Evolutionary conservation across 1,139 yeast genomes (phyloP).

Genomic region (Casaregolazyma suthepensis): DNA sequence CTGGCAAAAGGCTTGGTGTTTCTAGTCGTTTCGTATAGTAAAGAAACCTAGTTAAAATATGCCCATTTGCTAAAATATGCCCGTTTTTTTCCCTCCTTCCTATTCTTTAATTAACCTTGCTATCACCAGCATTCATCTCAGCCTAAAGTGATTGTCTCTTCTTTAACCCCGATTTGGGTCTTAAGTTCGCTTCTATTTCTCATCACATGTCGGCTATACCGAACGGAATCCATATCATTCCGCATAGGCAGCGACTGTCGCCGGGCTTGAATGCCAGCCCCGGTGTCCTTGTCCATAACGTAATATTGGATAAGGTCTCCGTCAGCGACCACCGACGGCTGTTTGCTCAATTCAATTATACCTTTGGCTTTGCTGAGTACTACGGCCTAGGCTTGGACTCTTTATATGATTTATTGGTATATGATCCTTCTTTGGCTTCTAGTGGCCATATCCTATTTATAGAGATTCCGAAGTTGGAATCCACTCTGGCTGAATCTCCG

Average conservation of each 20-base stretch:
- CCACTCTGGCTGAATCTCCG: conserved; percentile 3
- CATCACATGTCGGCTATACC: not conserved
- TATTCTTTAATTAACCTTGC: too few relatives aligned
- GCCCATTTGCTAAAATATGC: too few relatives aligned
- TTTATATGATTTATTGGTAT: conserved; percentile 16
- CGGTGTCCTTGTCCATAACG: not conserved
- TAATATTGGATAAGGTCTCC: not conserved
- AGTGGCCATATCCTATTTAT: conserved; percentile 8
- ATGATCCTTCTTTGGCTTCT: conserved; percentile 8
- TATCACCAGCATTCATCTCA: too few relatives aligned
- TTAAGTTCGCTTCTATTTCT: not conserved
- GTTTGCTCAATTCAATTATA: conserved; percentile 1
- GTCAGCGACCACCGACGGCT: not conserved
- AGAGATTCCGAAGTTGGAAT: conserved; percentile 7
- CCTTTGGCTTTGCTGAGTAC: conserved; percentile 18
- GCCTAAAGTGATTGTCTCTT: not conserved
- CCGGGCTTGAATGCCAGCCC: not conserved
- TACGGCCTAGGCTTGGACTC: conserved; percentile 18
- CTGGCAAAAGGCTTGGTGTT: too few relatives aligned
- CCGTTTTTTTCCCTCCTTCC: not conserved
- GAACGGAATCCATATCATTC: not conserved
- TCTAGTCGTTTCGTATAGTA: too few relatives aligned
- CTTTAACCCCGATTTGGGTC: not conserved
- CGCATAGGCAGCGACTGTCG: not conserved
- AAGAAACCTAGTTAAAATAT: too few relatives aligned